These are phyloP conservation scores for Phytophthora pisi DNA, from an alignment of 352 stramenopile genomes.

Conservation along the genomic window DNA sequence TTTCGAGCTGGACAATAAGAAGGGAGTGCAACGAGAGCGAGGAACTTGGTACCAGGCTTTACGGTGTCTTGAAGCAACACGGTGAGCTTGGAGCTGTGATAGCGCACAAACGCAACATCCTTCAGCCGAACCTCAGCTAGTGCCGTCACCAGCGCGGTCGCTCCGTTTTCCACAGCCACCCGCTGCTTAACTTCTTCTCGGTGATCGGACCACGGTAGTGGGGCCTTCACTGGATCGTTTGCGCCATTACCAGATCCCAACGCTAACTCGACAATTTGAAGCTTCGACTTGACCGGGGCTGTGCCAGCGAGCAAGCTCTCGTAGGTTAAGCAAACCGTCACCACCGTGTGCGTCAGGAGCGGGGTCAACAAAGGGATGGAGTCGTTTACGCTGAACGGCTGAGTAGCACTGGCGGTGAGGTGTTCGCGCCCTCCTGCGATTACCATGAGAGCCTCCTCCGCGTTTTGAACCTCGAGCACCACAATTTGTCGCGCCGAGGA, in stretches of 20 bases:
- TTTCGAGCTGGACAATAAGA: constrained; percentile 13
- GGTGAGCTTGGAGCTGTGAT: constrained; percentile 82
- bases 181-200: constrained; percentile 48
- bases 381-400: constrained; percentile 26
- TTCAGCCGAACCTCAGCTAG: constrained; percentile 61
- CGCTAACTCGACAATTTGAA: constrained; percentile 76
- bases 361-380: constrained; percentile 15
- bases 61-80: constrained; percentile 79
- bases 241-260: constrained; percentile 18
- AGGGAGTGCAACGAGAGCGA: constrained; percentile 48
- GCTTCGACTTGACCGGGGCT: constrained; percentile 55
- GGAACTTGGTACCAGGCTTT: constrained; percentile 64
- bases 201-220: constrained; percentile 39
- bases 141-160: constrained; percentile 57
- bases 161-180: constrained; percentile 65
- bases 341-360: constrained; percentile 62
- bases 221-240: constrained; percentile 9
- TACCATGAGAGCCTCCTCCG: constrained; percentile 67
- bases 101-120: constrained; percentile 66
- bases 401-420: constrained; percentile 32
- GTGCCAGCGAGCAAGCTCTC: constrained; percentile 51
- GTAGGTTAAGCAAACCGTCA: constrained; percentile 68
- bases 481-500: constrained; percentile 40
- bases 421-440: constrained; percentile 56
- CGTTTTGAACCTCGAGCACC: constrained; percentile 73